Base-by-base conservation (phyloP, 2,329 filamentous ascomycete genomes). In the Magnaporthiopsis poae region DNA sequence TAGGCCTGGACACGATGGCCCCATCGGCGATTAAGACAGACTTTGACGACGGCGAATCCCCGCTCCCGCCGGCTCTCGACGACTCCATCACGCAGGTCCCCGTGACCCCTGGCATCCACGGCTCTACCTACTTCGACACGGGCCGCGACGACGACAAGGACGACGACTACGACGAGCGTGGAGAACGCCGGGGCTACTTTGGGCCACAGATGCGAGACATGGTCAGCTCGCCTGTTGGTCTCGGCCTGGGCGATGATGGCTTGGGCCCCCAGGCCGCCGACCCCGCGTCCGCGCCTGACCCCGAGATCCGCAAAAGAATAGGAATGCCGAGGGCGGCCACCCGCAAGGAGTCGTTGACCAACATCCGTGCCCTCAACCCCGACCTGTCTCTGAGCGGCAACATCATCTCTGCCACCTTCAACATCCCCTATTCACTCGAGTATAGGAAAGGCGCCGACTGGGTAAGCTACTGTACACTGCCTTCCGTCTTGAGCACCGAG, bases 341-440 rank as follows among this genome's bases (percentile, higher is more conserved):
- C 63, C 71, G 73, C 62, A 78, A 78, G 67, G 80, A 85, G 71
- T 85, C 84, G 52, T 75, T 88, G 65, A 78, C 80, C 33, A 84
- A 87, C 65, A 81, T 86, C 69, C 80, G 81, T 71, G 79, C 81
- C 66, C 81, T 80, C 66, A 83, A 86, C 70, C 86, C 86, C 11
- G 81, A 85, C 68, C 75, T 88, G 61, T 78, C 79, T 36, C 78
- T 89, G 64, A 87, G 81, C 69, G 86, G 86, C n/a, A 87, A 86
- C 74, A 83, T 88, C 71, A 88, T 89, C 70, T 88, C 86, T 2
- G 86, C 83, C 27, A 87, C 86, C 25, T 88, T 88, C 71, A 87
- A 83, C 68, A 84, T 87, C 68, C 86, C 86, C 33, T 81, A 88
- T 72, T 80, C 83, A 36, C 74, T 88, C 67, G 81, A 82, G 68